phyloP scores from a whole-genome alignment of 2,329 filamentous ascomycete genomes.

The Fusarium acutatum region DNA sequence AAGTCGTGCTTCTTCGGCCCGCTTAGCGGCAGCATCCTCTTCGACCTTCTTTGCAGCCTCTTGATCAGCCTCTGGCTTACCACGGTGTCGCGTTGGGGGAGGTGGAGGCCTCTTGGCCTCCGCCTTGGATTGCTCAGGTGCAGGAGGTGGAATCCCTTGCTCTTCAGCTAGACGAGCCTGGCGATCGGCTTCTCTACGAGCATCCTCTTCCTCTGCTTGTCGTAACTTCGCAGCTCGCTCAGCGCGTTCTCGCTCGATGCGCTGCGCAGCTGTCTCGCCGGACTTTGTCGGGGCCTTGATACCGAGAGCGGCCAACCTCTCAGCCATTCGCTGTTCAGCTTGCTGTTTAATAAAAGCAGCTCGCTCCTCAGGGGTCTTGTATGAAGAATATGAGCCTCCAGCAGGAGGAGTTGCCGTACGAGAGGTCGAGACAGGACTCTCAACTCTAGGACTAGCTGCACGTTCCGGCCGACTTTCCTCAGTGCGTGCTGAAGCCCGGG shows the following conservation, averaged over 20 bases:
- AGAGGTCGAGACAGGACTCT: slow-evolving; percentile 62
- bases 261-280: slow-evolving; percentile 83
- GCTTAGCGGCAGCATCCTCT: slow-evolving; percentile 63
- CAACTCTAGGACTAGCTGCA: slow-evolving; percentile 56
- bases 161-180: slow-evolving; percentile 85
- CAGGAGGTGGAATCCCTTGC: slow-evolving; percentile 69
- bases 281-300: slow-evolving; percentile 84
- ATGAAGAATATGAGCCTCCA: slow-evolving; percentile 78
- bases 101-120: slow-evolving; percentile 75
- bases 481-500: slow-evolving; percentile 51
- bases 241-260: slow-evolving; percentile 85
- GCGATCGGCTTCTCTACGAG: slow-evolving; percentile 85
- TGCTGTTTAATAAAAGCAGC: slow-evolving; percentile 97
- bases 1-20: slow-evolving; percentile 71
- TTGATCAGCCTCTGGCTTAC: slow-evolving; percentile 67
- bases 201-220: slow-evolving; percentile 94
- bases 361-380: slow-evolving; percentile 91
- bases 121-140: slow-evolving; percentile 55
- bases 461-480: slow-evolving; percentile 55
- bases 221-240: slow-evolving; percentile 88
- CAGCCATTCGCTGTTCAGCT: slow-evolving; percentile 95
- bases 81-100: slow-evolving; percentile 78
- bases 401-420: slow-evolving; percentile 59
- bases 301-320: slow-evolving; percentile 90
- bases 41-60: slow-evolving; percentile 65